Conservation (phyloP, 1,284 basidiomycete species). For the Xerocomus nothofagi region DNA sequence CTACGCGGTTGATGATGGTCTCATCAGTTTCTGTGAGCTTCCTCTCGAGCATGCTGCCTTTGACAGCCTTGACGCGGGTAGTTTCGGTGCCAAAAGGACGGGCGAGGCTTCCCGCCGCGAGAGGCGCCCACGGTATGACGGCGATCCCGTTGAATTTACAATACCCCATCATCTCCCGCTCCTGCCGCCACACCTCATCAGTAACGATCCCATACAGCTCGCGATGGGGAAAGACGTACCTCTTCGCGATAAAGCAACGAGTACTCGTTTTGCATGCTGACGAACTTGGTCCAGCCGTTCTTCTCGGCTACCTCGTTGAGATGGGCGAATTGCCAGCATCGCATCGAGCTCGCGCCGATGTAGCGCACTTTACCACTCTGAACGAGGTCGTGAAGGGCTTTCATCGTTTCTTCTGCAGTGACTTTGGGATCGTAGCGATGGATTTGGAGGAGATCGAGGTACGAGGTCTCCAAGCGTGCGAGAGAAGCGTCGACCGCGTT, state of each 20-base stretch:
- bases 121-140: conserved; percentile 44
- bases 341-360: conserved; percentile 46
- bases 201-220: no score
- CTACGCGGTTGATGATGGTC: conserved; percentile 42
- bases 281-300: conserved; percentile 40
- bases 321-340: conserved; percentile 43
- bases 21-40: conserved; percentile 33
- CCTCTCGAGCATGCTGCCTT: conserved; percentile 34
- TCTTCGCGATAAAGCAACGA: conserved; percentile 46
- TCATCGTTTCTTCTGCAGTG: conserved; percentile 45
- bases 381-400: conserved; percentile 46
- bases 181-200: no score
- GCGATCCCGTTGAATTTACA: conserved; percentile 49
- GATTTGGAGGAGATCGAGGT: conserved; percentile 49
- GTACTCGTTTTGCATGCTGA: conserved; percentile 44
- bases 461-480: conserved; percentile 41
- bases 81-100: conserved; percentile 37
- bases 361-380: conserved; percentile 45
- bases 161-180: conserved; percentile 48
- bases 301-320: conserved; percentile 41
- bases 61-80: conserved; percentile 16
- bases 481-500: conserved; percentile 47
- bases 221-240: no score
- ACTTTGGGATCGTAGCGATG: conserved; percentile 41
- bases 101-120: conserved; percentile 41